A percentile compares a stretch with the other conserved stretches of the same genome.
phyloP scores from a whole-genome alignment of 2,329 filamentous ascomycete genomes.

The Sclerotinia spermophila region DNA sequence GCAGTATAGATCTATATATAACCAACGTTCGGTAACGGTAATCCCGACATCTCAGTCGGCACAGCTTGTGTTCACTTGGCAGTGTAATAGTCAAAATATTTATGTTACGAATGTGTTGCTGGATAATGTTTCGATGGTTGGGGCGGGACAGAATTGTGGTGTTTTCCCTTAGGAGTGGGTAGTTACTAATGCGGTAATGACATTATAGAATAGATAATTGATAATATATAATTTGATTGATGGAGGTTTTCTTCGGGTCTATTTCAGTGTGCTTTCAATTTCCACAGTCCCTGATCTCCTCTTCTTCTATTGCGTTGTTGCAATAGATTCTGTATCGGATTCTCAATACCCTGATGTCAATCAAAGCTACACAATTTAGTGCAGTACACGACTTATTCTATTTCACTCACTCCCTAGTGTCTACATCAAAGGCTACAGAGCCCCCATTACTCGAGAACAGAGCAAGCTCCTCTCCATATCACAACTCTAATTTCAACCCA shows the following conservation, averaged over 20 bases:
- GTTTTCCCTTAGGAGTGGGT: not conserved
- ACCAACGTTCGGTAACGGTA: not conserved
- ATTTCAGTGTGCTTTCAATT: not conserved
- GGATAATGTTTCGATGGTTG: constrained; percentile 1
- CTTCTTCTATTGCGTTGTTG: not conserved
- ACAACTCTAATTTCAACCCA: too few relatives aligned
- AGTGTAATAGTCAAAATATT: not conserved
- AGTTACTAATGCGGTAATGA: not conserved
- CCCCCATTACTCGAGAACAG: too few relatives aligned
- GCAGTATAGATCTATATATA: not conserved
- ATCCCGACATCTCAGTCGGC: not conserved
- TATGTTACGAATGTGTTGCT: not conserved
- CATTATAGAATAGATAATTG: not conserved
- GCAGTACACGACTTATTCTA: not conserved
- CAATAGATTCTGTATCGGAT: not conserved
- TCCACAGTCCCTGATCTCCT: accelerated
- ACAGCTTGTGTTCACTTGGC: not conserved
- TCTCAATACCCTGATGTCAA: not conserved
- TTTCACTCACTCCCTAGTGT: not conserved
- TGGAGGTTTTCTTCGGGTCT: not conserved
- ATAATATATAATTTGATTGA: too few relatives aligned
- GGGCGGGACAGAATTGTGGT: not conserved
- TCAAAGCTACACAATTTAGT: too few relatives aligned
- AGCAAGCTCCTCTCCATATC: too few relatives aligned
- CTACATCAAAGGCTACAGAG: not conserved